phyloP scores from a whole-genome alignment of 306 rosid genomes.

The Carpinus viminea region DNA sequence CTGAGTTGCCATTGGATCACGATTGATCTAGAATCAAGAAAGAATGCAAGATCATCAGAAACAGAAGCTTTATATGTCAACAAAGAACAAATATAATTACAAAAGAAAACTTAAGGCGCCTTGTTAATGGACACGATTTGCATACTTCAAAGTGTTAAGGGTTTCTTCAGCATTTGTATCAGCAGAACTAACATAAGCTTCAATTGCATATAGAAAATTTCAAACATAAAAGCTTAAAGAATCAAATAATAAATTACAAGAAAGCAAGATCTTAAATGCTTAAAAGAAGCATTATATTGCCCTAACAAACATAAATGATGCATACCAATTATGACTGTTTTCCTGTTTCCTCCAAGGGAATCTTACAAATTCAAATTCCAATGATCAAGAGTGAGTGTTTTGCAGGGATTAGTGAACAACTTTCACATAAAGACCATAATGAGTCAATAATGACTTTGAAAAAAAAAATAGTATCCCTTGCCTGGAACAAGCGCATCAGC shows the following conservation, averaged over 20 bases:
- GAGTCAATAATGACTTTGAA: background rate
- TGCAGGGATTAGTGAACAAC: conserved; percentile 7
- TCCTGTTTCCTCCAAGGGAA: conserved; percentile 97
- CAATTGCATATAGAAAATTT: conserved; percentile 21
- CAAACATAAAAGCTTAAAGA: background rate
- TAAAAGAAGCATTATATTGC: conserved; percentile 9
- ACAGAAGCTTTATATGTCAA: conserved; percentile 24
- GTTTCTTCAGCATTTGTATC: conserved; percentile 98
- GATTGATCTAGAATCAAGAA: conserved; percentile 60
- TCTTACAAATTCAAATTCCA: conserved; percentile 57
- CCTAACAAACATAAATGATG: background rate
- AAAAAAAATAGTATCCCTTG: conserved; percentile 2
- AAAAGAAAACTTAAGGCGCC: conserved; percentile 72
- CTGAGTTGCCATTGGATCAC: conserved; percentile 87
- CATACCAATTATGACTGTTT: conserved; percentile 97
- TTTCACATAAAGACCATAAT: conserved; percentile 3
- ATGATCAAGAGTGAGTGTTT: conserved; percentile 15
- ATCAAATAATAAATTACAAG: background rate
- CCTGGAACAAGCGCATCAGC: conserved; percentile 91
- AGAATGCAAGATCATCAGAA: conserved; percentile 15
- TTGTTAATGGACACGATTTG: conserved; percentile 97
- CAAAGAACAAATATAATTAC: conserved; percentile 3
- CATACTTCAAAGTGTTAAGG: conserved; percentile 92
- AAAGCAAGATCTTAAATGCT: background rate
- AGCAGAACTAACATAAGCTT: conserved; percentile 99